Evolutionary conservation across 2,329 filamentous ascomycete genomes (phyloP).

Genomic region (Colletotrichum magnum): DNA sequence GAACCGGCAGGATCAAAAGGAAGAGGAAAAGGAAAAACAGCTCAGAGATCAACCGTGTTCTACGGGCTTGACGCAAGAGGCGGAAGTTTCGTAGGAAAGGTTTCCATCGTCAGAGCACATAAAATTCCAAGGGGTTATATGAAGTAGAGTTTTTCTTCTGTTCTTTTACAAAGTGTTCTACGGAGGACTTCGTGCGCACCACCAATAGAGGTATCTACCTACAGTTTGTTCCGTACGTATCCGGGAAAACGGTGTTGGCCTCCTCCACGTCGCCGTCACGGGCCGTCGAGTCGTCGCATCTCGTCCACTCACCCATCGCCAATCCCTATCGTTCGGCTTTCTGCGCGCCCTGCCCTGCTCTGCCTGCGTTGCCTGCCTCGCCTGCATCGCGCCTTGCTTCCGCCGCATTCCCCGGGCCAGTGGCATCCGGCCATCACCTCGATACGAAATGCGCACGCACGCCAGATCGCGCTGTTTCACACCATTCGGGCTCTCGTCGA

Average conservation of each 20-base stretch:
- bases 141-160: too few relatives aligned
- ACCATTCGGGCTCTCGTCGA: not conserved
- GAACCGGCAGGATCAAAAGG: not conserved
- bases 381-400: conserved; percentile 31
- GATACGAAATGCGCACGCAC: conserved; percentile 26
- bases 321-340: conserved; percentile 22
- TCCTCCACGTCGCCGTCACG: conserved; percentile 16
- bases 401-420: conserved; percentile 31
- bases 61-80: too few relatives aligned
- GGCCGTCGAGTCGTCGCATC: conserved; percentile 11
- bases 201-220: too few relatives aligned
- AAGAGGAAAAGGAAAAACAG: not conserved
- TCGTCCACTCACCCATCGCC: conserved; percentile 26
- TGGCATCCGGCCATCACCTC: not conserved
- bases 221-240: not conserved
- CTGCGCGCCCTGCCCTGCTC: not conserved
- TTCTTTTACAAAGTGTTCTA: not conserved
- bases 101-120: too few relatives aligned
- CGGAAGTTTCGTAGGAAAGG: too few relatives aligned
- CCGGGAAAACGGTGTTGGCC: conserved; percentile 2
- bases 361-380: not conserved
- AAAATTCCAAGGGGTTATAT: too few relatives aligned
- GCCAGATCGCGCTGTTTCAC: conserved; percentile 33
- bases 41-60: not conserved
- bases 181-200: too few relatives aligned